Percentiles rank a stretch among this genome's conserved stretches.
These are phyloP conservation scores for Carex pumila DNA, from an alignment of 176 grass and related monocot genomes.

Conservation along the genomic window DNA sequence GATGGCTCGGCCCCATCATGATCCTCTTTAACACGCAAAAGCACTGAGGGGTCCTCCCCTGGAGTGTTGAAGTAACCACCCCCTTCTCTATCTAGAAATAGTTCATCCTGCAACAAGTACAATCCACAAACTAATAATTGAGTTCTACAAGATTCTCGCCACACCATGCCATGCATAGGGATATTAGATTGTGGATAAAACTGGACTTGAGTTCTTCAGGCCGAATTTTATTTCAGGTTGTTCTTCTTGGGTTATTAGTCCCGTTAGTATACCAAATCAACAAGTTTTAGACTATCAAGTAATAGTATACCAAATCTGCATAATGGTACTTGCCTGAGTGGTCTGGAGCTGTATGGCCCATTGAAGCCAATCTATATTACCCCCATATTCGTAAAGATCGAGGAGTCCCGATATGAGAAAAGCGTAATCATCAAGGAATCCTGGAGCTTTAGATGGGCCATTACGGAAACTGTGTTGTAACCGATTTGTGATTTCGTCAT, in stretches of 20 bases:
- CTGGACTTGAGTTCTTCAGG: not conserved
- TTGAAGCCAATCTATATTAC: slow-evolving; percentile 61
- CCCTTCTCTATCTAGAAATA: slow-evolving; percentile 83
- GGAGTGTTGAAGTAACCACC: slow-evolving; percentile 94
- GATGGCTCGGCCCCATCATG: slow-evolving; percentile 97
- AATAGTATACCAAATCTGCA: not conserved
- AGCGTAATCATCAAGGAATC: slow-evolving; percentile 98
- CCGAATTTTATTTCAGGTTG: not conserved
- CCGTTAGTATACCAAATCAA: not conserved
- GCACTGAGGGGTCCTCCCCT: slow-evolving; percentile 86
- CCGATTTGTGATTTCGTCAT: slow-evolving; percentile 46
- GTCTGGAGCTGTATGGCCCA: slow-evolving; percentile 75
- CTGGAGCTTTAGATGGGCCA: slow-evolving; percentile 90
- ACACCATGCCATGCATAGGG: not conserved
- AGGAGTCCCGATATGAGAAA: slow-evolving; percentile 79
- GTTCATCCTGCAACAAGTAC: slow-evolving; percentile 46
- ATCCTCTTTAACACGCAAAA: slow-evolving; percentile 87
- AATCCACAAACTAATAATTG: not conserved
- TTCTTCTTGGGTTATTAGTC: not conserved
- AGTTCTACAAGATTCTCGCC: not conserved
- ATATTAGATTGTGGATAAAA: not conserved
- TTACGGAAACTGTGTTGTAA: slow-evolving; percentile 84
- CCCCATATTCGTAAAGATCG: slow-evolving; percentile 88
- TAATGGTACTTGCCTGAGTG: slow-evolving; percentile 59
- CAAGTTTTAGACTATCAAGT: not conserved